These are phyloP conservation scores for Lentinula novae-zelandiae DNA, from an alignment of 1,284 basidiomycete genomes.

Conservation along the genomic window DNA sequence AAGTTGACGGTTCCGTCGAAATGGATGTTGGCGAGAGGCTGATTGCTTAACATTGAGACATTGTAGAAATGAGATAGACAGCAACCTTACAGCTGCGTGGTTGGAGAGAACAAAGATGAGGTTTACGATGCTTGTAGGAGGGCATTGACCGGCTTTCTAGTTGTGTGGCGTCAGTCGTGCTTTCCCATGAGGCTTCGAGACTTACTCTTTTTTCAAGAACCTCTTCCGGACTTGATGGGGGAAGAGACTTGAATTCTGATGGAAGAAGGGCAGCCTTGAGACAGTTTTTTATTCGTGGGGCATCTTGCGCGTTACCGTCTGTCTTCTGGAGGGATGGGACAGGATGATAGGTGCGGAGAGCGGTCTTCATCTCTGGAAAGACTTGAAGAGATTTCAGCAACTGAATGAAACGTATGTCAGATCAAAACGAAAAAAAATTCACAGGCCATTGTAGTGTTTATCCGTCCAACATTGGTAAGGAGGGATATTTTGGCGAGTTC, in stretches of 20 bases:
- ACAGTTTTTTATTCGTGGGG: constrained; percentile 77
- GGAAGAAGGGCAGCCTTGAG: constrained; percentile 74
- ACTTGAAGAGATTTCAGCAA: constrained; percentile 34
- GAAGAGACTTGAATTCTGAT: constrained; percentile 62
- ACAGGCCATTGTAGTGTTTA: constrained; percentile 95
- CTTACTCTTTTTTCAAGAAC: constrained; percentile 61
- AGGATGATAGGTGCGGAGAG: constrained; percentile 79
- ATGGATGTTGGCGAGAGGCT: constrained; percentile 69
- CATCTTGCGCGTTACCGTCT: constrained; percentile 81
- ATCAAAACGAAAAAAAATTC: constrained; percentile 15
- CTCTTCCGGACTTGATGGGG: constrained; percentile 69
- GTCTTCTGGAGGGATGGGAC: constrained; percentile 81
- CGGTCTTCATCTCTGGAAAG: constrained; percentile 84
- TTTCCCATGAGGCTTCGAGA: constrained; percentile 13
- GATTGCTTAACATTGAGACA: neutral
- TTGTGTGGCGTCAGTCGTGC: constrained; percentile 8
- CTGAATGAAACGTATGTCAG: constrained; percentile 31
- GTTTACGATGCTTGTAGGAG: constrained; percentile 79
- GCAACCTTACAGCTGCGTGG: constrained; percentile 54
- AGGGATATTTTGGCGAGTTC: constrained; percentile 85
- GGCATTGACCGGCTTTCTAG: constrained; percentile 55
- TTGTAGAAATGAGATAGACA: neutral
- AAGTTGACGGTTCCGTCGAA: constrained; percentile 76
- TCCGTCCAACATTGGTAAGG: constrained; percentile 83
- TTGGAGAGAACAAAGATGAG: constrained; percentile 73